Evolutionary conservation across 352 stramenopile species (phyloP), one percentile per base, ranked within the genome.

Genomic region (Phytophthora europaea): DNA sequence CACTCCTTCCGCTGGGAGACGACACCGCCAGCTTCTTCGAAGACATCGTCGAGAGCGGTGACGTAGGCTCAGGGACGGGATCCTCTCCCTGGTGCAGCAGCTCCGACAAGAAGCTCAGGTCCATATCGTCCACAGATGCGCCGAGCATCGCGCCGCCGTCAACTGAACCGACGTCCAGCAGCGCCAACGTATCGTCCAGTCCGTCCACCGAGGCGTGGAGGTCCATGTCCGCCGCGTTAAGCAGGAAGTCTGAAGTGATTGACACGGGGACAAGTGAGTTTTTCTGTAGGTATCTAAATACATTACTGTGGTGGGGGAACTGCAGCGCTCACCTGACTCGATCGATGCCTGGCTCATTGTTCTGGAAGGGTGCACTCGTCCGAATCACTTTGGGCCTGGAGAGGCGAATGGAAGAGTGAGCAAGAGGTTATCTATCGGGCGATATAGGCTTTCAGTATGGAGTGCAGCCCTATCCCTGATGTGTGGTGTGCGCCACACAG

Each of bases 61-160:
- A 76, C 20, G 36, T 10, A 1, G 72, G 72, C 16, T 79, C 72
- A 13, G 72, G 72, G 7, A 79, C 61, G 3, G 60, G 54, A 0
- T 78, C 72, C 1, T 78, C 72, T 20, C 56, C 50, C 60, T 67
- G 52, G 6, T 72, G 62, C 23, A 82, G 66, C 36, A 79, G 40
- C 20, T 81, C 70, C 23, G 70, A 76, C 2, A 81, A 53, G 59
- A 76, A 81, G 12, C 47, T 73, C 61, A 81, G 26, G 59, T 81
- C 74, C 47, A 79, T 47, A 55, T 79, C 74, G 36, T 81, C 70
- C 48, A 78, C 62, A 3, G 36, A 61, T 6, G 65, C 52, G n/a
- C 40, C 66, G 20, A 75, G 48, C 60, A 71, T 48, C 5, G 54
- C 60, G 66, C 59, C 56, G 4, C 40, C 52, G 34, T 62, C 43